Conservation (phyloP, 2,329 filamentous ascomycete genomes). For the Alternaria viburni region DNA sequence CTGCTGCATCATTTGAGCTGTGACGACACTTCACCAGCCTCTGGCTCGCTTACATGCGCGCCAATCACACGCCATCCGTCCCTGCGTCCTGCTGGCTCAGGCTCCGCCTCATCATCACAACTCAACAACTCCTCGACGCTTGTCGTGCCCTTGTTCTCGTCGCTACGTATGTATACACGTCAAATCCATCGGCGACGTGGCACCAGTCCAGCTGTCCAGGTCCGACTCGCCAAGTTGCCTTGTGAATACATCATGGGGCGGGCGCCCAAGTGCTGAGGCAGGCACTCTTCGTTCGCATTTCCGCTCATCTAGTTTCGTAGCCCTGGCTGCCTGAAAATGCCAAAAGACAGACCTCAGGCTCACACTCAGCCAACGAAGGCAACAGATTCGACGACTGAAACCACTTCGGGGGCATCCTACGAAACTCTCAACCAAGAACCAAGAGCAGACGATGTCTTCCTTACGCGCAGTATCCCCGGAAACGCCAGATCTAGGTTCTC, state of each 20-base stretch:
- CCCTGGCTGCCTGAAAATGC: not conserved
- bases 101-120: constrained; percentile 3
- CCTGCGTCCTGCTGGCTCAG: constrained; percentile 11
- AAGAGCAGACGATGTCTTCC: not conserved
- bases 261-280: not conserved
- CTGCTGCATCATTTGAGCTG: constrained; percentile 7
- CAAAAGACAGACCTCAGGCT: not conserved
- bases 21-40: constrained; percentile 15
- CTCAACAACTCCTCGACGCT: constrained; percentile 2
- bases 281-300: not conserved
- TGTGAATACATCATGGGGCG: constrained; percentile 6
- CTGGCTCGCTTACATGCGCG: not conserved
- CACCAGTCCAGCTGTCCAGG: not conserved
- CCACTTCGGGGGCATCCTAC: no score
- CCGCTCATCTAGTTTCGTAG: not conserved
- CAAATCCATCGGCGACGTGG: not conserved
- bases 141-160: not conserved
- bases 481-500: not conserved
- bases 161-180: not conserved
- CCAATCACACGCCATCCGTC: constrained; percentile 6
- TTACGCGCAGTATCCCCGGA: not conserved
- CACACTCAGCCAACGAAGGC: not conserved
- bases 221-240: not conserved
- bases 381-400: no score
- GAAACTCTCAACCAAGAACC: no score